These are phyloP conservation scores for Malus domestica DNA, from an alignment of 306 rosid species.

Conservation along the genomic window ASM211411v1 NC_041805.1:23600501-23601000, in stretches of 20 bases:
- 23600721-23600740: slow-evolving; percentile 95
- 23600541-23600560: slow-evolving; percentile 72
- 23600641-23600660: slow-evolving; percentile 91
- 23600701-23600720: slow-evolving; percentile 85
- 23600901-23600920: slow-evolving; percentile 98
- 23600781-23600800: not conserved
- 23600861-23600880: slow-evolving; percentile 92
- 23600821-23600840: slow-evolving; percentile 34
- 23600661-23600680: slow-evolving; percentile 91
- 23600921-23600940: slow-evolving; percentile 82
- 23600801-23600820: not conserved
- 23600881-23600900: slow-evolving; percentile 97
- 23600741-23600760: slow-evolving; percentile 58
- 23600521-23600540: slow-evolving; percentile 88
- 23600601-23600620: slow-evolving; percentile 79
- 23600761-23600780: not conserved
- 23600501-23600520: slow-evolving; percentile 86
- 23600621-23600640: slow-evolving; percentile 87
- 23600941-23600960: slow-evolving; percentile 98
- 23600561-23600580: slow-evolving; percentile 75
- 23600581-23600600: slow-evolving; percentile 88
- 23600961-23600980: slow-evolving; percentile 61
- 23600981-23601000: not conserved
- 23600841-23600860: slow-evolving; percentile 90
- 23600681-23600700: slow-evolving; percentile 75